Evolutionary conservation across 2,329 filamentous ascomycete genomes (phyloP), one percentile per base, ranked within the genome.

Genomic region (Stenocarpella maydis): DNA sequence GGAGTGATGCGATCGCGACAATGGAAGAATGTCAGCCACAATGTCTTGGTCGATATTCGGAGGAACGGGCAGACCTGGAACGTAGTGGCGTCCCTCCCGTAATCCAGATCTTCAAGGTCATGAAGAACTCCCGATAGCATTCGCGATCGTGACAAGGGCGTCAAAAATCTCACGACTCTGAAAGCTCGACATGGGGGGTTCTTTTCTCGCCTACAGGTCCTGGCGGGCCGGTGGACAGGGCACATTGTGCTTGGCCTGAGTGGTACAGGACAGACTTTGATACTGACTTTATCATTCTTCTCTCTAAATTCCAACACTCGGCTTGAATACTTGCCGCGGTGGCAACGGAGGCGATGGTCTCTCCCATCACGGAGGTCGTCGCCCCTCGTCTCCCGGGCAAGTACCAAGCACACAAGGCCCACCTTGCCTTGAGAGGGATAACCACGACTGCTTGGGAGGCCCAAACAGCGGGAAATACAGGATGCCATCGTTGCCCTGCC

Each of bases 401-500:
- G 34, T 26, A n/a, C 19, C 28, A 58, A 67, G 28, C n/a, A 24
- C 28, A 34, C 65, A 66, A 55, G 50, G 63, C 54, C 52, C 65
- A 67, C 41, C 31, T 50, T 67, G 64, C 47, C 39, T 58, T 47
- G 47, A 39, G 54, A 43, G 65, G 65, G 65, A 67, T 67, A 67
- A 49, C 65, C 65, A 49, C 31, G 31, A 26, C 65, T 67, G 52
- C 53, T 58, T 41, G 12, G 21, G 10, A 31, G 21, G 28, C 6
- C 4, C 26, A 39, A 55, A 21, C 37, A 58, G 39, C 54, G 45
- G 17, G 43, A n/a, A 49, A 73, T 74, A 73, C 74, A 74, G 72
- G 75, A 76, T 76, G 74, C 75, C 74, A 75, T 76, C 74, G 74
- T 74, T 75, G 69, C 74, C 74, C 72, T 72, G 74, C 74, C 73